A percentile compares a stretch with the other conserved stretches of the same genome.
Conservation (phyloP, 2,329 filamentous ascomycete genomes). For the Aspergillus fumigatiaffinis region DNA sequence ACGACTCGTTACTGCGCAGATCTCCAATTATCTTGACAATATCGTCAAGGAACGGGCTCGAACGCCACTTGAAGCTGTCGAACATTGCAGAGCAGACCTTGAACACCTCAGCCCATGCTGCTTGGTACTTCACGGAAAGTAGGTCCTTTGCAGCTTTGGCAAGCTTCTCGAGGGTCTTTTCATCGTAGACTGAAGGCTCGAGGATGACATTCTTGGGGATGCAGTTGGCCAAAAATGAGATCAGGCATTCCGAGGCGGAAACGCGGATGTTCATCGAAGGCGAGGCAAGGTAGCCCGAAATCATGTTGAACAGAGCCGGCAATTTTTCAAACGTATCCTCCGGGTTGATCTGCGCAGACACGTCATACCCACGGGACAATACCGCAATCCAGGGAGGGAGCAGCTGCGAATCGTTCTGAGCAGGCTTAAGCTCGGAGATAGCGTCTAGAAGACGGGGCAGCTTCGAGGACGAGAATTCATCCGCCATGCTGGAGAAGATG, state of each 20-base stretch:
- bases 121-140: constrained; percentile 85
- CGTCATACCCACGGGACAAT: constrained; percentile 88
- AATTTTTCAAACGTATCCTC: constrained; percentile 90
- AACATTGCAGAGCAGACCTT: constrained; percentile 83
- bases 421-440: constrained; percentile 85
- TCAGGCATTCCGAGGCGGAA: constrained; percentile 89
- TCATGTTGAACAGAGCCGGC: constrained; percentile 75
- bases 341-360: constrained; percentile 80
- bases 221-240: constrained; percentile 89
- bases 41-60: constrained; percentile 71
- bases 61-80: constrained; percentile 78
- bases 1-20: constrained; percentile 80
- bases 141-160: constrained; percentile 67
- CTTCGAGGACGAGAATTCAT: constrained; percentile 83
- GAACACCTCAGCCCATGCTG: constrained; percentile 93
- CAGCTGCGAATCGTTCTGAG: constrained; percentile 88
- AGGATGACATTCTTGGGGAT: constrained; percentile 77
- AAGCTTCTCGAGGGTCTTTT: constrained; percentile 81
- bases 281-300: constrained; percentile 78
- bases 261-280: constrained; percentile 89
- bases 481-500: constrained; percentile 87
- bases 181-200: constrained; percentile 87
- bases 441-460: constrained; percentile 84
- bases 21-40: constrained; percentile 79
- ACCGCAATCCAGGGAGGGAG: constrained; percentile 97